Evolutionary conservation across 768 basidiomycete genomes (phyloP), one percentile per base, ranked within the genome.

Genomic region (Suillus occidentalis): DNA sequence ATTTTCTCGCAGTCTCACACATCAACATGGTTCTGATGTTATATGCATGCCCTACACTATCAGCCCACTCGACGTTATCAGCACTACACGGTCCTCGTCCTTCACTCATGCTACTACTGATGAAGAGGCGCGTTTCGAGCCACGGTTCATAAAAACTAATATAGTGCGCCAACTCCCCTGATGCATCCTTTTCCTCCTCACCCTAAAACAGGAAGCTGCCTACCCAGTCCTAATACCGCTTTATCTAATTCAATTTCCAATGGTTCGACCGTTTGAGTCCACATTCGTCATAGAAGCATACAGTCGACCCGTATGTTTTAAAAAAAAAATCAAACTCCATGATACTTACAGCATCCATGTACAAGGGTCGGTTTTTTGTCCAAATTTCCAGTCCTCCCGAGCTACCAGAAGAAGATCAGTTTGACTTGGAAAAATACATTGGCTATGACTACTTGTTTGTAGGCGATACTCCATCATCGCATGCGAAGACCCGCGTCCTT

Each of bases 161-260:
- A 69, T 88, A 67, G 88, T 87, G 65, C 62, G 82, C 67, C 52
- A 58, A 66, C 47, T 22, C 53, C 6, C 47, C 20, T 14, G 14
- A 53, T 42, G 37, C 25, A 72, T 31, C 6, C 40, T 57, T 6
- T 59, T 42, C 31, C 57, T 60, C 57, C 63, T 63, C 39, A 70
- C 50, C 42, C 61, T 61, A 65, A 34, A 47, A 62, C 68, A 88
- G 88, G 76, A 84, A 22, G 82, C 87, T 28, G 86, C 83, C 43
- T 87, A 85, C 67, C 89, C 89, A 4, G 76, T 90, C 39, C 79
- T 90, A 25, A 72, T 90, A n/a, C 89, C 89, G 6, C 71, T 88
- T 6, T 90, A 89, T 73, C 75, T 89, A 12, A 81, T 79, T 22
- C 82, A 83, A 67, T 89, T 88, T 69, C 69, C 81, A 59, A 68